These are phyloP conservation scores for Cordyceps militaris DNA, from an alignment of 2,329 filamentous ascomycete genomes.

Conservation along the genomic window DNA sequence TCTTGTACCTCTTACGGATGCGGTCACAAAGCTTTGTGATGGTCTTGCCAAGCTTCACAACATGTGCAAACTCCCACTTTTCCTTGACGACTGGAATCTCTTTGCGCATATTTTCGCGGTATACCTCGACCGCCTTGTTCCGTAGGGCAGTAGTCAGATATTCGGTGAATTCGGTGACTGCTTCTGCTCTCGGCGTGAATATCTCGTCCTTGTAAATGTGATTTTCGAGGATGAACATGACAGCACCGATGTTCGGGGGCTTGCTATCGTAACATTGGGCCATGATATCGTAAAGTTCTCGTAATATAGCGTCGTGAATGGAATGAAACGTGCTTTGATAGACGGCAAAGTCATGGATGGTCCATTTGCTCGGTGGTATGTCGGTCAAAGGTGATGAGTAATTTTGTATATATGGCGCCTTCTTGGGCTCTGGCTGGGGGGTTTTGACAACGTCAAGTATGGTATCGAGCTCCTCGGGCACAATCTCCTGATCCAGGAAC, in stretches of 20 bases:
- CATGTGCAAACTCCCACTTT: slow-evolving; percentile 84
- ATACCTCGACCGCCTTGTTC: slow-evolving; percentile 69
- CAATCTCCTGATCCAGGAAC: slow-evolving; percentile 76
- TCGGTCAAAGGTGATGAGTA: slow-evolving; percentile 44
- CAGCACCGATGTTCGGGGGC: slow-evolving; percentile 68
- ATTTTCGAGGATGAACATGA: slow-evolving; percentile 73
- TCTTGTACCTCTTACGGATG: slow-evolving; percentile 87
- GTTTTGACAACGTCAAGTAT: slow-evolving; percentile 79
- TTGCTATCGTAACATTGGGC: slow-evolving; percentile 87
- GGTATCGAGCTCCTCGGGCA: slow-evolving; percentile 72
- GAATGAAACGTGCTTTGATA: slow-evolving; percentile 70
- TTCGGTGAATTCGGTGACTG: slow-evolving; percentile 63
- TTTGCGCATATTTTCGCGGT: slow-evolving; percentile 69
- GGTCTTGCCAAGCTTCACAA: slow-evolving; percentile 79
- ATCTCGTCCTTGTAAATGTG: slow-evolving; percentile 74
- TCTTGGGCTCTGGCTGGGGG: slow-evolving; percentile 58
- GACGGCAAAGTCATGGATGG: slow-evolving; percentile 57
- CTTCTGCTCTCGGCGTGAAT: slow-evolving; percentile 64
- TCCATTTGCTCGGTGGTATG: slow-evolving; percentile 58
- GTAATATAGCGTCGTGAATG: slow-evolving; percentile 73
- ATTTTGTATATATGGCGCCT: slow-evolving; percentile 48
- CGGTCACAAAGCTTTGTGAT: slow-evolving; percentile 80
- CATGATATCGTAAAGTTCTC: slow-evolving; percentile 82
- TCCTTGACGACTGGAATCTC: slow-evolving; percentile 74
- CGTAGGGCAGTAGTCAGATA: slow-evolving; percentile 67